Evolutionary conservation across 495 filamentous ascomycete genomes (phyloP), one percentile per base, ranked within the genome.

Genomic region (Bacidia gigantensis): DNA sequence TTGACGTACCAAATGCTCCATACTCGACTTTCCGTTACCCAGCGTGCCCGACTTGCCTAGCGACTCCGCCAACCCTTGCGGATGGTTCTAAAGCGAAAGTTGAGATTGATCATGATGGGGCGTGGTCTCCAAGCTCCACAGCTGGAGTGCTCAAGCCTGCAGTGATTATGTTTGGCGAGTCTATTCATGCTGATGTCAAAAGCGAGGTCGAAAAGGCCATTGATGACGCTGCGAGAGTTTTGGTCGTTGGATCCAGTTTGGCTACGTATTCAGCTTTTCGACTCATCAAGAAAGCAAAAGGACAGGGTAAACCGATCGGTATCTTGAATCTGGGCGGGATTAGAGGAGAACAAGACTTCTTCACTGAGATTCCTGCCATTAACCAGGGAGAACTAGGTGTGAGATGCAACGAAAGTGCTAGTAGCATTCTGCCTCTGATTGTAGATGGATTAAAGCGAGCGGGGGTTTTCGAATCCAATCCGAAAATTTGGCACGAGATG

Each of bases 261-360:
- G 92, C 92, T 9, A 96, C 92, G 0, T 96, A 89, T 64, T 95
- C 87, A 5, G 92, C 92, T 1, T 98, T 88, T 87, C 74, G 90
- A 55, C 63, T 98, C 35, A 88, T 83, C 7, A 89, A 86, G 72
- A 69, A 81, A 52, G 90, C 90, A 9, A 83, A 82, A 53, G 83
- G 88, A 56, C 71, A 76, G 57, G 83, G 82, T 9, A 89, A 89
- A 80, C 83, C 87, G 2, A 82, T 97, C 62, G 90, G 78, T 0
- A 79, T 93, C 46, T 69, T 94, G 50, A 94, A 90, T 60, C 67
- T 92, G 10, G 87, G 87, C 12, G 87, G 87, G 5, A 82, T 90
- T 18, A 75, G 87, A 57, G 87, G 86, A 40, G 87, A 94, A 61
- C 75, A 83, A 9, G 60, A 67, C 22, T 79, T 94, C 49, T 86